Base-by-base conservation (phyloP, 768 basidiomycete species). In the Leccinum boreale region DNA sequence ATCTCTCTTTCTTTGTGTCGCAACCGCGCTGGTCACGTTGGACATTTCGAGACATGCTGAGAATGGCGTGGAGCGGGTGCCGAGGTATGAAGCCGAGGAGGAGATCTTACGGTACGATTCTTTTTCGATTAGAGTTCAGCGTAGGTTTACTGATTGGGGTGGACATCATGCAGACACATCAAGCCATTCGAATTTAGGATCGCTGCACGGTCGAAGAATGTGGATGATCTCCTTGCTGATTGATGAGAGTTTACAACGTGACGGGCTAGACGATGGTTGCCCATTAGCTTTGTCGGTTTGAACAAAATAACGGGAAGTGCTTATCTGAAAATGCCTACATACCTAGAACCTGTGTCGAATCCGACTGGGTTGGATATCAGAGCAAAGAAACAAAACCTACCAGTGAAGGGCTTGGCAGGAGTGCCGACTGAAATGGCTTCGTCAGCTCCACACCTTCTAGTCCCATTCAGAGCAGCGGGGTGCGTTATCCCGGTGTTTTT, bases 1-100 rank as follows among this genome's bases (percentile, higher is more conserved):
- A 9, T 48, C 60, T 2, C 26, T 66, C n/a, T 66, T 59, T 49
- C 57, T 57, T 3, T 42, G 44, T 7, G 35, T 59, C 5, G 52
- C 51, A 6, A 53, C 44, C 35, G 31, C 51, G 7, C 33, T 63
- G n/a, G 64, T 44, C 5, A 56, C 55, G 8, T 39, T 57, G 35
- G 26, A 64, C 7, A 24, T 67, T 0, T 58, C 52, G 10, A 56
- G 56, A 24, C 31, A 9, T 5, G 15, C 59, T 4, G 39, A 59
- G 12, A 35, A 49, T 11, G 52, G 59, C 9, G 21, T 59, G 23
- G 50, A 59, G 31, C 11, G 0, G 3, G 36, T 56, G 31, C 57
- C 46, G 5, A 59, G 7, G 47, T 26, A 59, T 23, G 56, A 58
- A 2, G 14, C 21, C n/a, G 9, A 11, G 52, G 54, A 45, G 21